These are phyloP conservation scores for Medicago truncatula DNA, from an alignment of 306 rosid species.

Conservation along the genomic window DNA sequence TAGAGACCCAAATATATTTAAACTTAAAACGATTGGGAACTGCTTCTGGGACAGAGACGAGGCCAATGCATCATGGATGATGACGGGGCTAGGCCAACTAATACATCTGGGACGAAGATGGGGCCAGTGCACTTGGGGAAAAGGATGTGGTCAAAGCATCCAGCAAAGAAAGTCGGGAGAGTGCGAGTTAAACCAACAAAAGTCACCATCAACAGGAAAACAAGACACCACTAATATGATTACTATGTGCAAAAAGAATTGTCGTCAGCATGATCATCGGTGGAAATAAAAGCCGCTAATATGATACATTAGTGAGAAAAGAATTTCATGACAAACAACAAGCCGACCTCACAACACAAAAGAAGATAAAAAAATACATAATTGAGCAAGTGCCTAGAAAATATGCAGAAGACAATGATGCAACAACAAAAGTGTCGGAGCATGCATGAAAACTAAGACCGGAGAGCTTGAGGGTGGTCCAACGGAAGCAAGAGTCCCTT, in stretches of 20 bases:
- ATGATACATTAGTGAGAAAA: neutral
- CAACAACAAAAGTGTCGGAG: neutral
- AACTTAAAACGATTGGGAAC: too few relatives aligned
- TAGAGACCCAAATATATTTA: too few relatives aligned
- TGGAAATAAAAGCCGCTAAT: neutral
- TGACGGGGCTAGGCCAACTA: too few relatives aligned
- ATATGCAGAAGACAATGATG: neutral
- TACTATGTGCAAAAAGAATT: neutral
- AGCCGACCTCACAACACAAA: neutral
- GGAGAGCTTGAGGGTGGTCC: neutral
- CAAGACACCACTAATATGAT: neutral
- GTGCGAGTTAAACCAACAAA: neutral
- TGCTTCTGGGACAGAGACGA: too few relatives aligned
- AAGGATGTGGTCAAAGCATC: neutral
- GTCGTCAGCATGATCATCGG: neutral
- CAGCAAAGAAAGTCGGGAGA: neutral
- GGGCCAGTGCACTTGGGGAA: neutral
- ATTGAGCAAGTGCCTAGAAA: slow-evolving; percentile 2
- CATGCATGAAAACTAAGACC: slow-evolving; percentile 1
- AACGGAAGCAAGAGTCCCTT: neutral
- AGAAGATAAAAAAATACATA: neutral
- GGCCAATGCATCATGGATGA: too few relatives aligned
- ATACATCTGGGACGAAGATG: neutral
- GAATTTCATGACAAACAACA: neutral
- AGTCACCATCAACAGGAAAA: neutral